Conservation (phyloP, 371 early-diverging fungal species). For the Choanephora cucurbitarum region DNA sequence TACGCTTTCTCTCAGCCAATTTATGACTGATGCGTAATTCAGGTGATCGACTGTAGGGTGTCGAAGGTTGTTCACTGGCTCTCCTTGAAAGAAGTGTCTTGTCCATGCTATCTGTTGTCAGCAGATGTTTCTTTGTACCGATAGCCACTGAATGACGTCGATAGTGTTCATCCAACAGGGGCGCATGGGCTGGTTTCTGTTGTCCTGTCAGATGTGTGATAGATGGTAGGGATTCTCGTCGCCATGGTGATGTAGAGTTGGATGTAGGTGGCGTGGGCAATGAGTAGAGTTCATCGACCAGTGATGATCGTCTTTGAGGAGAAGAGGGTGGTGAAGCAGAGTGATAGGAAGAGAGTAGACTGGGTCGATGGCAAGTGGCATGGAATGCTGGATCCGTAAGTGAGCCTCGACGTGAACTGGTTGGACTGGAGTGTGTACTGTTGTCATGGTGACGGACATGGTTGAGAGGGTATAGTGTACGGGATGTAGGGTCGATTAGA, state of each 20-base stretch:
- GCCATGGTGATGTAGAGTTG: slow-evolving; percentile 13
- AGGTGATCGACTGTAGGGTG: slow-evolving; percentile 62
- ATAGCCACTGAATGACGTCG: slow-evolving; percentile 15
- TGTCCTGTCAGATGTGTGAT: slow-evolving; percentile 29
- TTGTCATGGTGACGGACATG: slow-evolving; percentile 20
- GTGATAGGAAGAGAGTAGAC: slow-evolving; percentile 22
- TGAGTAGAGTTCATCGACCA: slow-evolving; percentile 7
- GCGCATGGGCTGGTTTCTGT: not conserved
- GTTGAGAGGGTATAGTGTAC: slow-evolving; percentile 28
- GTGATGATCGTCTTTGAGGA: slow-evolving; percentile 23
- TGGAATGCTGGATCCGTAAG: slow-evolving; percentile 31
- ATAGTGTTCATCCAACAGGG: not conserved
- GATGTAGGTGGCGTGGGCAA: not conserved
- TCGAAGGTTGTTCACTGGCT: slow-evolving; percentile 11
- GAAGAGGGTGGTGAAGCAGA: slow-evolving; percentile 37
- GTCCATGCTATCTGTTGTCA: no score
- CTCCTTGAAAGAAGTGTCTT: not conserved
- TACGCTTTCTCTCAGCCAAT: slow-evolving; percentile 75
- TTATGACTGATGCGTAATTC: slow-evolving; percentile 68
- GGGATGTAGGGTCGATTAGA: slow-evolving; percentile 14
- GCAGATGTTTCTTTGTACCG: no score
- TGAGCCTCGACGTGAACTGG: slow-evolving; percentile 38
- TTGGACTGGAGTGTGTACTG: slow-evolving; percentile 20
- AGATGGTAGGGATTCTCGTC: slow-evolving; percentile 39
- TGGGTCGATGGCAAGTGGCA: slow-evolving; percentile 18